Percentiles rank a stretch among this genome's conserved stretches.
Conservation (phyloP, 2,329 filamentous ascomycete genomes). For the Neophaeococcomyces mojaviensis region DNA sequence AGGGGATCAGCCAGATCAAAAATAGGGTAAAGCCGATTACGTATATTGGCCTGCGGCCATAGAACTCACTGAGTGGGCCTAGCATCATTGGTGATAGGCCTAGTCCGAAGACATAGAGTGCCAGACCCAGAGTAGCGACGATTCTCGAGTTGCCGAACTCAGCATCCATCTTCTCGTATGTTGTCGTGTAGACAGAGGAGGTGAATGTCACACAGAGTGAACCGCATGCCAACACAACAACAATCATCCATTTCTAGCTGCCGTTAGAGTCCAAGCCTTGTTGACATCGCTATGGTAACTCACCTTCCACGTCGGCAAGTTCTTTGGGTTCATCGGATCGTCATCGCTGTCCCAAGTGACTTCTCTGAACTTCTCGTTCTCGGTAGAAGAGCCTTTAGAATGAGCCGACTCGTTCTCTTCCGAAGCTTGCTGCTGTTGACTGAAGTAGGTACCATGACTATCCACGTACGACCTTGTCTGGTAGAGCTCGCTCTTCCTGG, state of each 20-base stretch:
- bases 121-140: slow-evolving; percentile 72
- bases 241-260: slow-evolving; percentile 70
- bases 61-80: slow-evolving; percentile 65
- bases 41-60: slow-evolving; percentile 75
- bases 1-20: slow-evolving; percentile 71
- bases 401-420: slow-evolving; percentile 10
- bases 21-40: slow-evolving; percentile 66
- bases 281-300: too few species aligned
- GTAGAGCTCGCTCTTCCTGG: slow-evolving; percentile 13
- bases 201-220: slow-evolving; percentile 82
- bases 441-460: slow-evolving; percentile 19
- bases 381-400: slow-evolving; percentile 1
- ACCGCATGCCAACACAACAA: slow-evolving; percentile 63
- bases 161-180: slow-evolving; percentile 66
- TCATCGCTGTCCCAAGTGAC: slow-evolving; percentile 68
- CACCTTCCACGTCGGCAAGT: slow-evolving; percentile 42
- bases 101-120: slow-evolving; percentile 73
- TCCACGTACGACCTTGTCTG: slow-evolving; percentile 21
- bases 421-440: slow-evolving; percentile 6
- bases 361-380: slow-evolving; percentile 31
- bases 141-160: slow-evolving; percentile 66
- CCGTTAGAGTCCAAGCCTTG: too few species aligned
- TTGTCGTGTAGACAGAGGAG: slow-evolving; percentile 82
- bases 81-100: slow-evolving; percentile 56
- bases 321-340: slow-evolving; percentile 69